A percentile compares a stretch with the other conserved stretches of the same genome.
These are phyloP conservation scores for Periconia digitata DNA, from an alignment of 2,329 filamentous ascomycete genomes.

Conservation along the genomic window DNA sequence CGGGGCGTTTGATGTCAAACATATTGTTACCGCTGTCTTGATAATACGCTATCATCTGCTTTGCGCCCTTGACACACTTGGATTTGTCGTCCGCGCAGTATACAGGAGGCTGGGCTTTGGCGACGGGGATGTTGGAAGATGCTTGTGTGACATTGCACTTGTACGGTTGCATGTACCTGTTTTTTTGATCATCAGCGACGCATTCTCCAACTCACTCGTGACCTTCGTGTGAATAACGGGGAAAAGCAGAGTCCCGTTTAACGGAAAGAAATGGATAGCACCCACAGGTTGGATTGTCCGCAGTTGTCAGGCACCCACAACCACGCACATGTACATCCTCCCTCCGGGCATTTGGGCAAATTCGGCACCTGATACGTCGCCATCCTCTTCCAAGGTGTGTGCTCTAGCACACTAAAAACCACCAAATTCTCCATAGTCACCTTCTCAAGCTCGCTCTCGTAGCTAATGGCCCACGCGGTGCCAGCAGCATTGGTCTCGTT, in stretches of 20 bases:
- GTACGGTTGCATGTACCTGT: conserved; percentile 52
- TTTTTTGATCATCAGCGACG: not conserved
- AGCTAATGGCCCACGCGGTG: conserved; percentile 55
- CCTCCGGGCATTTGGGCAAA: conserved; percentile 41
- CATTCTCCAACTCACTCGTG: not conserved
- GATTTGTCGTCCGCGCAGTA: conserved; percentile 47
- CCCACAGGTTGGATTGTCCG: conserved; percentile 42
- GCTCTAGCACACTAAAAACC: conserved; percentile 49
- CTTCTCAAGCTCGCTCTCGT: conserved; percentile 49
- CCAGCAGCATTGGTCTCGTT: conserved; percentile 49
- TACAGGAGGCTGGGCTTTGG: conserved; percentile 44
- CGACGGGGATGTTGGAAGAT: conserved; percentile 46
- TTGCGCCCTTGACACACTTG: conserved; percentile 51
- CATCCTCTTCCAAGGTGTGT: conserved; percentile 44
- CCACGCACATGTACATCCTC: conserved; percentile 47
- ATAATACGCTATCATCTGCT: conserved; percentile 56
- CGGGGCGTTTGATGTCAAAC: conserved; percentile 9
- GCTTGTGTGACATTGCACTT: conserved; percentile 52
- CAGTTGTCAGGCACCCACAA: conserved; percentile 46
- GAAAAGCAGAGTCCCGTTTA: not conserved
- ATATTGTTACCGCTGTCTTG: conserved; percentile 33
- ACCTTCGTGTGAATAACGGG: not conserved
- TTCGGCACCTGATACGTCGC: conserved; percentile 43
- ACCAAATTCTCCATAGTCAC: conserved; percentile 56
- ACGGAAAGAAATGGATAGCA: not conserved